phyloP scores from a whole-genome alignment of 805 yeast species.

The Cephaloascus albidus region DNA sequence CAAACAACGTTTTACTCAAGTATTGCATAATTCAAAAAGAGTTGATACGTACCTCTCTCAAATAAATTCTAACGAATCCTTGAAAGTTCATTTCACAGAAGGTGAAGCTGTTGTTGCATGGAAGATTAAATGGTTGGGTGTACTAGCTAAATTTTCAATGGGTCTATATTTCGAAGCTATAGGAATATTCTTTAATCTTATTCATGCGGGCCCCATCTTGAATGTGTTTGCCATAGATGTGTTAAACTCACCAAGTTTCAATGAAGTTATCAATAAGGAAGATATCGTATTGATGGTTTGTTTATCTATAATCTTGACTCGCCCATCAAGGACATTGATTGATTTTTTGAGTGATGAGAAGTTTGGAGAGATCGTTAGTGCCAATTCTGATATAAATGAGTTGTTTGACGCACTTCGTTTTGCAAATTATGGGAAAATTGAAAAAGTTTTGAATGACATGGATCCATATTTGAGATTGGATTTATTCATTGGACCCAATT shows the following conservation, averaged over 20 bases:
- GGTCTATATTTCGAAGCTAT: neutral
- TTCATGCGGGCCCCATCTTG: neutral
- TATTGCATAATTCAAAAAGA: neutral
- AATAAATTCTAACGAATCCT: neutral
- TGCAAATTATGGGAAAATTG: neutral
- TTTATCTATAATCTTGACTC: neutral
- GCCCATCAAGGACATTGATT: neutral
- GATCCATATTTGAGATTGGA: neutral
- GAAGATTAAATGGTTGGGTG: neutral
- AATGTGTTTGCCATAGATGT: neutral
- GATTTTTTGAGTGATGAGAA: neutral
- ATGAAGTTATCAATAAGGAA: neutral
- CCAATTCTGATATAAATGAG: neutral
- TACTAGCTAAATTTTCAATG: neutral
- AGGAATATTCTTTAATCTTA: neutral
- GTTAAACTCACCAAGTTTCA: neutral
- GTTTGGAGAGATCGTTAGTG: neutral
- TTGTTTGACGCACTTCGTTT: neutral
- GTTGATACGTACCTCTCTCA: neutral
- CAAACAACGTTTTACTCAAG: neutral
- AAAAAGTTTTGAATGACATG: neutral
- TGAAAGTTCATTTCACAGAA: neutral
- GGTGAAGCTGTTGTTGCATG: neutral
- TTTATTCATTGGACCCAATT: constrained; percentile 4
- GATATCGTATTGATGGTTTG: neutral